Conservation (phyloP, 192 early-diverging fungal species). For the Coemansia biformis region DNA sequence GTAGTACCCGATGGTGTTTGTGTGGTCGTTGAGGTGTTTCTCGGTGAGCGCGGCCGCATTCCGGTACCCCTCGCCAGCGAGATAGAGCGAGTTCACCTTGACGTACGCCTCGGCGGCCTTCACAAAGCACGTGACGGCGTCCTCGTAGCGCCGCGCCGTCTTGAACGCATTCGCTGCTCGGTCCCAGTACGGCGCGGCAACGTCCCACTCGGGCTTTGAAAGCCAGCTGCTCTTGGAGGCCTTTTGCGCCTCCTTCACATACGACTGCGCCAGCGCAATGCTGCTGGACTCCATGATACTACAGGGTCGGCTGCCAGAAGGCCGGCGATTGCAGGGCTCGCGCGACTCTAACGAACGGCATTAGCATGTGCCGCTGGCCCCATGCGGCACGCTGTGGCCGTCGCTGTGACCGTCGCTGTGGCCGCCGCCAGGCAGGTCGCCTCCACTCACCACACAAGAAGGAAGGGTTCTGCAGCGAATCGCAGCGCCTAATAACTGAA, state of each 20-base stretch:
- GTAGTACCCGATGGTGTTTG: conserved; percentile 23
- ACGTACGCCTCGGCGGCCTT: conserved; percentile 40
- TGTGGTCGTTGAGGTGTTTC: conserved; percentile 27
- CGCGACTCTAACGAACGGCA: too few relatives aligned
- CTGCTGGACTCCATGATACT: conserved; percentile 29
- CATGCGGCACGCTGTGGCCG: too few relatives aligned
- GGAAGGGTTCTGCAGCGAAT: too few relatives aligned
- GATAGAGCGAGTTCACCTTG: conserved; percentile 26
- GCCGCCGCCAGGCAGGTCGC: too few relatives aligned
- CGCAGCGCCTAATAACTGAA: too few relatives aligned
- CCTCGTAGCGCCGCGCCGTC: conserved; percentile 29
- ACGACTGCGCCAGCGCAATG: conserved; percentile 30
- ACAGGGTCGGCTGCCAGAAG: too few relatives aligned
- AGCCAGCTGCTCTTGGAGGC: conserved; percentile 43
- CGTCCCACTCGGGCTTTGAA: conserved; percentile 46
- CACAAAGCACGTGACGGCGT: conserved; percentile 26
- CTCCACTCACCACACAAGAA: too few relatives aligned
- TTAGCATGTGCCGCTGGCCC: too few relatives aligned
- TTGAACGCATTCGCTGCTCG: conserved; percentile 39
- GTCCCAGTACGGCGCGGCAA: conserved; percentile 40
- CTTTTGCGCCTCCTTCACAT: conserved; percentile 44
- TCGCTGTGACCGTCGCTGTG: too few relatives aligned
- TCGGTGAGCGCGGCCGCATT: conserved; percentile 28
- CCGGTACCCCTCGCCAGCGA: conserved; percentile 34
- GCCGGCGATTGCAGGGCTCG: too few relatives aligned